Percentiles rank a stretch among this genome's conserved stretches.
Conservation (phyloP, 371 early-diverging fungal species). For the Mortierella sp. region DNA sequence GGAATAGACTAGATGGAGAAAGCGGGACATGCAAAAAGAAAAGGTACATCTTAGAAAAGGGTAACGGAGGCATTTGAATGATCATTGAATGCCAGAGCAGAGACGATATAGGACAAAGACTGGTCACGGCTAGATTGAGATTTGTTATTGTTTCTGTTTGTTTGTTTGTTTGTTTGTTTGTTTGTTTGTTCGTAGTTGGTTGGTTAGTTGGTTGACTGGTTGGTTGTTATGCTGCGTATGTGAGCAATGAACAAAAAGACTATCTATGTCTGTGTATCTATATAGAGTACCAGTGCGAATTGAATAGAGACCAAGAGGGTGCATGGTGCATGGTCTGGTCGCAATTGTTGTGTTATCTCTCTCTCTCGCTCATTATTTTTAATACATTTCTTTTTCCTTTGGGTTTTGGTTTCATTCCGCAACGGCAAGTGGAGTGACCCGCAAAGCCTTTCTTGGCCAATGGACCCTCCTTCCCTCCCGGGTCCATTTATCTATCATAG, state of each 20-base stretch:
- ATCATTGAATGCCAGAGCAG: too few relatives aligned
- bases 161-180: not conserved
- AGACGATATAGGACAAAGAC: too few relatives aligned
- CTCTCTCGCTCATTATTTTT: not conserved
- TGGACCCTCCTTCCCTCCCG: too few relatives aligned
- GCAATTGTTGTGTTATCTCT: not conserved
- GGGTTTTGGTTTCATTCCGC: constrained; percentile 10
- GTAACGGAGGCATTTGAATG: not conserved
- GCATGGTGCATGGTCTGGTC: constrained; percentile 12
- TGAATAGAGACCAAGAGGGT: not conserved
- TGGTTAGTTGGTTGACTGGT: not conserved
- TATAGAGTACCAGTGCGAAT: too few relatives aligned
- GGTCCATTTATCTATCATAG: too few relatives aligned
- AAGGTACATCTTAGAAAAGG: not conserved
- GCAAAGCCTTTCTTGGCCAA: constrained; percentile 13
- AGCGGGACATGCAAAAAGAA: not conserved
- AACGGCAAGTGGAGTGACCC: too few relatives aligned
- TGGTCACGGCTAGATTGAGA: too few relatives aligned
- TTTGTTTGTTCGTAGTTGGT: not conserved
- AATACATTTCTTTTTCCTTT: not conserved
- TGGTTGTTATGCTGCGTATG: too few relatives aligned
- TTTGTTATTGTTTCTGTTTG: not conserved
- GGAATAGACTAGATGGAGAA: not conserved
- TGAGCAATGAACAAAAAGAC: too few relatives aligned
- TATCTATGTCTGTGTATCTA: too few relatives aligned